Evolutionary conservation across 106 monocot species (phyloP), one percentile per base, ranked within the genome.

Genomic region (Chionographis japonica): DNA sequence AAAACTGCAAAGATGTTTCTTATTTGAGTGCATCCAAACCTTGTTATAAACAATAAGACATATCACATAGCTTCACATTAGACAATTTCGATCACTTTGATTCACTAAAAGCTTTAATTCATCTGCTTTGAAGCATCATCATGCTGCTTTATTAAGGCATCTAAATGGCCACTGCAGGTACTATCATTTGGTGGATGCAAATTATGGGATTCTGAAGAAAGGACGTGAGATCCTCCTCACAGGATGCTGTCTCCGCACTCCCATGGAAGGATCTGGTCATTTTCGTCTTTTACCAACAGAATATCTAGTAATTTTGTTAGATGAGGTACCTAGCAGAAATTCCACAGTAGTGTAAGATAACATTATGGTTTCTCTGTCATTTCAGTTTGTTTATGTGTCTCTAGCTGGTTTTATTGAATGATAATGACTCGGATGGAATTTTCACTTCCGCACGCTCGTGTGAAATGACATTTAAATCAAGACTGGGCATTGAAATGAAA

Each of bases 181-280:
- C 69, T 92, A 92, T 61, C 66, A 92, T 66, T 70, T 98, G 72
- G 87, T 87, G 38, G 78, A 82, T 55, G 67, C 67, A 14, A 69
- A 85, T 52, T 52, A 81, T 83, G 92, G 85, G 62, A 79, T 92
- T 75, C 62, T 98, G 56, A 98, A 77, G 90, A 87, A 88, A 78
- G 97, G 97, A n/a, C 84, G 92, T 16, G 92, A 92, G 52, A 72
- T 98, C 63, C 83, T 90, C 50, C 84, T 98, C 39, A 90, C 92
- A 20, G 97, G 97, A 81, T 98, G 97, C 62, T 80, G 89, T 73
- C 84, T 98, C 67, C 89, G 89, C 51, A 74, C 74, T 54, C 74
- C 84, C 8, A 71, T 71, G 58, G 86, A 79, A 76, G 92, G 92
- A 71, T 82, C 82, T 75, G 86, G 89, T 37, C 77, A 84, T 63